These are phyloP conservation scores for Phytopythium delawarense DNA, from an alignment of 352 stramenopile species.

Conservation along the genomic window DNA sequence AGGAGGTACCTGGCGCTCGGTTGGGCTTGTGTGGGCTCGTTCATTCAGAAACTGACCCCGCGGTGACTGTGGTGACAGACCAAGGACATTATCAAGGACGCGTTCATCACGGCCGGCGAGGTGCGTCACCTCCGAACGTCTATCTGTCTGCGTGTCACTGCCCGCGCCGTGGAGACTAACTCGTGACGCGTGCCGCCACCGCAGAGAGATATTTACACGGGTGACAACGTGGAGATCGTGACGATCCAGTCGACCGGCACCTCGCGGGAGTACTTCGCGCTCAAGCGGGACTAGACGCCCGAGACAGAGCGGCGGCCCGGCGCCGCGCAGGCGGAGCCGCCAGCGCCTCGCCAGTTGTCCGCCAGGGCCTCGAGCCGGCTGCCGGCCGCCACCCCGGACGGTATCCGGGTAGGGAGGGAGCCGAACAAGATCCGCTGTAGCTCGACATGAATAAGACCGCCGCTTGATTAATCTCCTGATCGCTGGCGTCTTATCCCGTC, in stretches of 20 bases:
- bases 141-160: slow-evolving; percentile 2
- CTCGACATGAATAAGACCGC: slow-evolving; percentile 1
- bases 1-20: slow-evolving; percentile 58
- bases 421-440: background rate
- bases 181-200: background rate
- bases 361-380: background rate
- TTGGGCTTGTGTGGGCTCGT: background rate
- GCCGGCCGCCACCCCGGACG: too few species aligned
- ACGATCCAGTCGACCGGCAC: slow-evolving; percentile 94
- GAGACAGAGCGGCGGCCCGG: background rate
- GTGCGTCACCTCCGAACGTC: slow-evolving; percentile 16
- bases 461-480: background rate
- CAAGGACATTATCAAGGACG: slow-evolving; percentile 98
- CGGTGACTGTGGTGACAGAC: slow-evolving; percentile 28
- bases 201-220: slow-evolving; percentile 98
- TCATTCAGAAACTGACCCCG: background rate
- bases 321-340: background rate
- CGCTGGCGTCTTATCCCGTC: background rate
- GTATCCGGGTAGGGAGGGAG: background rate
- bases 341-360: background rate
- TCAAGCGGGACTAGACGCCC: slow-evolving; percentile 94
- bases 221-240: slow-evolving; percentile 97
- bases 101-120: slow-evolving; percentile 97
- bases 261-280: slow-evolving; percentile 87
- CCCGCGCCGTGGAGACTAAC: background rate